These are phyloP conservation scores for Orbilia javanica DNA, from an alignment of 2,329 filamentous ascomycete genomes.

Conservation along the genomic window DNA sequence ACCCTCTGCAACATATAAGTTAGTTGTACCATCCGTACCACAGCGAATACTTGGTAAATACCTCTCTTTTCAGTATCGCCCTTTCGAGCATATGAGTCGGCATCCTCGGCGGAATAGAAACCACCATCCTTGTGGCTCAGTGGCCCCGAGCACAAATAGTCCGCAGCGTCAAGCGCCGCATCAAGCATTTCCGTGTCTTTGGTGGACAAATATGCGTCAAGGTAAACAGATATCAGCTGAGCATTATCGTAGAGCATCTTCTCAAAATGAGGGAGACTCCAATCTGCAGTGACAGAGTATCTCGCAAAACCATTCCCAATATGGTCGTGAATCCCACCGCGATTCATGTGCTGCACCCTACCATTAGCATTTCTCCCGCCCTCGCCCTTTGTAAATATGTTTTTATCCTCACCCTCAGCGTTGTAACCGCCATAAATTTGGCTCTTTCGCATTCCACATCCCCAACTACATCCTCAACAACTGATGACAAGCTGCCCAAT, in stretches of 20 bases:
- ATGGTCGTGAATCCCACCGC: slow-evolving; percentile 79
- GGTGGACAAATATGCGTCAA: slow-evolving; percentile 83
- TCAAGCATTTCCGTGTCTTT: slow-evolving; percentile 79
- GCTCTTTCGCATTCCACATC: slow-evolving; percentile 80
- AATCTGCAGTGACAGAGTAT: slow-evolving; percentile 90
- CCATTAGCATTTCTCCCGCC: neutral
- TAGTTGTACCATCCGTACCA: neutral
- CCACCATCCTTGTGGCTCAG: slow-evolving; percentile 76
- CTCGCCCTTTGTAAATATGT: neutral
- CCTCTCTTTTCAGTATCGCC: slow-evolving; percentile 80
- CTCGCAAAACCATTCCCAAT: slow-evolving; percentile 83
- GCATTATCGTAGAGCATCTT: slow-evolving; percentile 96
- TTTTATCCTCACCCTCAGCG: slow-evolving; percentile 69
- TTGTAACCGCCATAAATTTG: slow-evolving; percentile 82
- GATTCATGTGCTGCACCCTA: slow-evolving; percentile 74
- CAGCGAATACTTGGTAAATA: slow-evolving; percentile 8
- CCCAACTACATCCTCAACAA: slow-evolving; percentile 89
- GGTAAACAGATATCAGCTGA: slow-evolving; percentile 83
- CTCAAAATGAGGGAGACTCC: slow-evolving; percentile 95
- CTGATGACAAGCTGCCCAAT: slow-evolving; percentile 76
- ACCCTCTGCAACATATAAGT: slow-evolving; percentile 71
- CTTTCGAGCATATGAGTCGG: slow-evolving; percentile 82
- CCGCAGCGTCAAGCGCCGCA: slow-evolving; percentile 82
- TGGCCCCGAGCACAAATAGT: slow-evolving; percentile 76
- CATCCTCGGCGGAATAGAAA: slow-evolving; percentile 89